Evolutionary conservation across 106 monocot genomes (phyloP), one percentile per base, ranked within the genome.

Genomic region (Dioscorea alata): DNA sequence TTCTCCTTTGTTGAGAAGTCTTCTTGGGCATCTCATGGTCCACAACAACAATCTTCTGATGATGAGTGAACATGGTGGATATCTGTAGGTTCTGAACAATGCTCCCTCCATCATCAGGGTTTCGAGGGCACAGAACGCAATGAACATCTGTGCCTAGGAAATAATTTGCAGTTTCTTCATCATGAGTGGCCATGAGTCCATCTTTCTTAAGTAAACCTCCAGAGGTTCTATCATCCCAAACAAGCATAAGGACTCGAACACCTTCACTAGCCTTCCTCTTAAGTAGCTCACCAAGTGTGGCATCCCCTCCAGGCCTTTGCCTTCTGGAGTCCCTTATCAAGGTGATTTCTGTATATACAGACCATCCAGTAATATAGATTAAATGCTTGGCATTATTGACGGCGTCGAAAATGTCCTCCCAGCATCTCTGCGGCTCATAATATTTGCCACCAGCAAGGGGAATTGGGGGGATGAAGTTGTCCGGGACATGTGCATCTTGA

Each of bases 401-500:
- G 8, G 89, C 89, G 60, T 90, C 89, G 66, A 85, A 90, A 8
- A 90, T 80, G 59, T 90, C 89, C 77, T 90, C 85, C 89, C 89
- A 90, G 49, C 89, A 90, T 66, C 85, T 67, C 34, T 81, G 90
- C 19, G 83, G 78, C 67, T 90, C 86, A 54, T 89, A 89, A 35
- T 48, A 57, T 66, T 69, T 78, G 18, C 86, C 76, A 57, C 65
- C 56, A 49, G 63, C 85, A 24, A 90, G 78, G 14, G 83, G 75
- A 25, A 86, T 90, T 57, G 63, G 63, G 2, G 83, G 86, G 24
- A 80, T 50, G 49, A 90, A 90, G 59, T 79, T 65, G 49, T 83
- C 86, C 13, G 85, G 82, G 49, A 90, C 78, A 76, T 90, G 86
- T 2, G 83, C 80, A 68, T 90, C 90, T 67, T 90, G 90, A 65